phyloP scores from a whole-genome alignment of 257 asterid genomes.

The Solanum sparsipilum region DNA sequence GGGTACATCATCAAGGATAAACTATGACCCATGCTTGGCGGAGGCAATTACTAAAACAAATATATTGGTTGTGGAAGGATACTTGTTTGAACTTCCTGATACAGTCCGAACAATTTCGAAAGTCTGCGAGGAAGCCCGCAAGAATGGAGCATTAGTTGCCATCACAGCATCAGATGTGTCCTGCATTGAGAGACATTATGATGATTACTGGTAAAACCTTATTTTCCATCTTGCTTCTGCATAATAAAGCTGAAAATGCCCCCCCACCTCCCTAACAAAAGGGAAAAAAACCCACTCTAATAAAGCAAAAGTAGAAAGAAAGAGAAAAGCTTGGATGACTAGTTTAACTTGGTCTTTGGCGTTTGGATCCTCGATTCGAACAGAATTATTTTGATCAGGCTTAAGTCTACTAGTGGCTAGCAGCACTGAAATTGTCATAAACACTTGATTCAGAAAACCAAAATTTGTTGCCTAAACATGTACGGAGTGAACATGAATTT shows the following conservation, averaged over 20 bases:
- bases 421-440: neutral
- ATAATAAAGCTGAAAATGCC: neutral
- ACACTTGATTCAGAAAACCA: neutral
- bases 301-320: neutral
- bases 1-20: conserved; percentile 85
- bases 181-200: conserved; percentile 89
- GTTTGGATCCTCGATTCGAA: neutral
- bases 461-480: neutral
- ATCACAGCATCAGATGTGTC: conserved; percentile 89
- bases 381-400: neutral
- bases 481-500: neutral
- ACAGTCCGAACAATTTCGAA: conserved; percentile 71
- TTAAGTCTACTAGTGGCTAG: neutral
- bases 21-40: conserved; percentile 66
- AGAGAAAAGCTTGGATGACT: neutral
- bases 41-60: conserved; percentile 64
- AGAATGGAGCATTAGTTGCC: conserved; percentile 85
- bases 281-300: neutral
- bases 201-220: conserved; percentile 71
- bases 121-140: conserved; percentile 88
- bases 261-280: too few species aligned
- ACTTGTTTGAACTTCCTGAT: conserved; percentile 88
- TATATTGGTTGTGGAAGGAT: conserved; percentile 83
- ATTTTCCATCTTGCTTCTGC: neutral
- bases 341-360: neutral